Percentiles rank a stretch among this genome's conserved stretches.
Conservation (phyloP, 2,329 filamentous ascomycete genomes). For the Sarocladium brachiariae region DNA sequence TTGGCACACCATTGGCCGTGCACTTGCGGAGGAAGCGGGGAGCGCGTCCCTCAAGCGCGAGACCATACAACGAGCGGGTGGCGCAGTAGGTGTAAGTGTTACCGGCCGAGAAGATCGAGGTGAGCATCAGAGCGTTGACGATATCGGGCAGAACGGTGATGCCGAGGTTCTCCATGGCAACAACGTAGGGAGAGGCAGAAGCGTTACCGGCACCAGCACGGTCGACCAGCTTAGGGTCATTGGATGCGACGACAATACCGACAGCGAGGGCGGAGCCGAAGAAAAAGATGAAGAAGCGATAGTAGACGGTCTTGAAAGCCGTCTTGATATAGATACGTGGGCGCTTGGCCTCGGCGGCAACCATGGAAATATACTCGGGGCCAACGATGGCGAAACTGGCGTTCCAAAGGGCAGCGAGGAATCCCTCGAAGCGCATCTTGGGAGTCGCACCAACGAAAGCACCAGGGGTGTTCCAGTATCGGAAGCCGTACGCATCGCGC, state of each 20-base stretch:
- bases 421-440: constrained; percentile 59
- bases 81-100: constrained; percentile 47
- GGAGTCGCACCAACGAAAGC: constrained; percentile 28
- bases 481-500: constrained; percentile 62
- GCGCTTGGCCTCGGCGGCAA: constrained; percentile 62
- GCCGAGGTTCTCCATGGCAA: constrained; percentile 47
- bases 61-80: constrained; percentile 42
- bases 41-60: constrained; percentile 43
- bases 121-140: constrained; percentile 46
- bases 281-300: constrained; percentile 65
- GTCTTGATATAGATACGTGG: constrained; percentile 57
- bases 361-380: constrained; percentile 61
- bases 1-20: constrained; percentile 54
- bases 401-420: constrained; percentile 59
- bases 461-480: constrained; percentile 50
- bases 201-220: constrained; percentile 26
- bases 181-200: constrained; percentile 50
- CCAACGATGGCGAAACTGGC: constrained; percentile 59
- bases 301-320: constrained; percentile 68
- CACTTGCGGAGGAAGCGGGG: constrained; percentile 48
- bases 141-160: constrained; percentile 48
- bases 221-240: constrained; percentile 45
- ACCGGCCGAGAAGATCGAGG: constrained; percentile 38
- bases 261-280: constrained; percentile 60
- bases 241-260: constrained; percentile 59